Base-by-base conservation (phyloP, 495 filamentous ascomycete species). In the Schizothecium vesticola region DNA sequence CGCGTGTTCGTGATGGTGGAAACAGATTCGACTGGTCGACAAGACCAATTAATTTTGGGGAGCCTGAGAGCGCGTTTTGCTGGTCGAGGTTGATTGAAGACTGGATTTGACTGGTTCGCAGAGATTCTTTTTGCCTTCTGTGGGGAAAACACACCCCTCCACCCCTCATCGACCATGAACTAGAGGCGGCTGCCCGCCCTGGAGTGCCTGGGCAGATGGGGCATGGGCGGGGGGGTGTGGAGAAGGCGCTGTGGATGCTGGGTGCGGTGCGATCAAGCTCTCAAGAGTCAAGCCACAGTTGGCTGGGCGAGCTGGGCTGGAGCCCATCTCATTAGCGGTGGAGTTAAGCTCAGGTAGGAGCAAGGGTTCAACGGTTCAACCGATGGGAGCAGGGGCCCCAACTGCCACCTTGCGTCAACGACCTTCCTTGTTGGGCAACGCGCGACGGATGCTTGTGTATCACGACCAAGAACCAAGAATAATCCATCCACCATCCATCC, bases 31-130 rank as follows among this genome's bases (percentile, higher is more conserved):
- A 56, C 64, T 65, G 56, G 69, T 69, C 70, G 61, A 67, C 70
- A 29, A 69, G 65, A 36, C 24, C 61, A 72, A 43, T 71, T 76
- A 70, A 73, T 76, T 71, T 68, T 63, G 59, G 62, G 59, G 69
- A 72, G 65, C 72, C 74, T 70, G 57, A 63, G 22, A 51, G 36
- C 63, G 16, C 31, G n/a, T 57, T 71, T 74, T 75, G 66, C 51
- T 73, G 73, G 74, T 72, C 31, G 70, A 57, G 56, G 31, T 57
- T 69, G 69, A 57, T 64, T 64, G 63, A 51, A 19, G 19, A 33
- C 67, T 25, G 61, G 24, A 55, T 59, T 0, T 51, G 36, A 58
- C 60, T 69, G 60, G 69, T 65, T 71, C 67, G 70, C 25, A 64
- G 63, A 56, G 67, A 65, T 65, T 72, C 59, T 66, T 65, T 61